Conservation (phyloP, 2,329 filamentous ascomycete genomes). For the Rhynchosporium graminicola region DNA sequence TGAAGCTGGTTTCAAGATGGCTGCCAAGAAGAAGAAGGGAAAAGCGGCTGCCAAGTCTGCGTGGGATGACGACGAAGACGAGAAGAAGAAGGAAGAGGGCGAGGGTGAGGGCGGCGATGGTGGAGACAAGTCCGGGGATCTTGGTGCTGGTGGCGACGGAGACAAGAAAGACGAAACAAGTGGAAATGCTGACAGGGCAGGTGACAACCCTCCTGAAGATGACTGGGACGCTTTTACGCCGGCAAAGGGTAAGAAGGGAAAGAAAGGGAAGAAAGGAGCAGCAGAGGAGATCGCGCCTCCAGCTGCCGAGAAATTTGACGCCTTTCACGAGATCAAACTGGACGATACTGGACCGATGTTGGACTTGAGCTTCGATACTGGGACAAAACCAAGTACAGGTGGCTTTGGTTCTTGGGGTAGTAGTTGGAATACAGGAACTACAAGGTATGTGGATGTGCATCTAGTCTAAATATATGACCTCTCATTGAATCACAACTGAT, state of each 20-base stretch:
- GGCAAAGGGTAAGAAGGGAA: slow-evolving; percentile 55
- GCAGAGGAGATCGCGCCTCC: slow-evolving; percentile 41
- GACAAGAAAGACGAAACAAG: slow-evolving; percentile 43
- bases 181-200: slow-evolving; percentile 41
- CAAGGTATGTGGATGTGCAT: slow-evolving; percentile 25
- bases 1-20: slow-evolving; percentile 55
- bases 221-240: slow-evolving; percentile 52
- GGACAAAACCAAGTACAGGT: slow-evolving; percentile 44
- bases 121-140: slow-evolving; percentile 41
- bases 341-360: slow-evolving; percentile 60
- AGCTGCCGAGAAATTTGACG: slow-evolving; percentile 46
- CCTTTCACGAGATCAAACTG: slow-evolving; percentile 71
- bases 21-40: slow-evolving; percentile 52
- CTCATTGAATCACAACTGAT: background rate
- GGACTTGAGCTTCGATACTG: slow-evolving; percentile 55
- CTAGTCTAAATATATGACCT: background rate
- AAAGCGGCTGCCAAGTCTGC: slow-evolving; percentile 47
- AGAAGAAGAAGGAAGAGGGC: slow-evolving; percentile 48
- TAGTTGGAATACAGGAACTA: slow-evolving; percentile 56
- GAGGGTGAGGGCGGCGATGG: slow-evolving; percentile 42
- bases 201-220: slow-evolving; percentile 48
- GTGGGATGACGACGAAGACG: slow-evolving; percentile 50
- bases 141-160: slow-evolving; percentile 40
- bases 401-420: slow-evolving; percentile 61
- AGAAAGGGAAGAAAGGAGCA: slow-evolving; percentile 53